Evolutionary conservation across 1,139 yeast species (phyloP), one percentile per base, ranked within the genome.

Genomic region (Candida frijolesensis): DNA sequence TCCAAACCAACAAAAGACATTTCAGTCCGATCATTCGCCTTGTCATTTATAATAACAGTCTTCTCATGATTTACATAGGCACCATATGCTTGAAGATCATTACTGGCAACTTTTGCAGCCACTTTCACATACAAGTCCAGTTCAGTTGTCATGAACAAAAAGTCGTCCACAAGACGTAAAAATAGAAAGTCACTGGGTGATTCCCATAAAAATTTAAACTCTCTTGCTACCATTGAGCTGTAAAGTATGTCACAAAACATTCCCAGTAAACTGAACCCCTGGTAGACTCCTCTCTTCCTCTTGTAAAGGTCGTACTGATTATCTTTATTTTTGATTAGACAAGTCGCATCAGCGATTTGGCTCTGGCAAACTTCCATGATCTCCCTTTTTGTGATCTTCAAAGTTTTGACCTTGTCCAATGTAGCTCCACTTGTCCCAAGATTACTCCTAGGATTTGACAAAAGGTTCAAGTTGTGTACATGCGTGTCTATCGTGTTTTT

Each of bases 111-210:
- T 0, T 62, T 51, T 1, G 49, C 50, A 29, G 56, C 54, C 4
- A 68, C 66, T 32, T 55, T 44, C 3, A 57, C 39, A 44, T 70
- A 68, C 2, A 60, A 57, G 1, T 54, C 51, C 27, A 55, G 42
- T 25, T 57, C 57, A 1, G 84, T 72, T 0, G 96, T 78, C 0
- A 92, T 66, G 22, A 89, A 72, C 37, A 94, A 63, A 60, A 94
- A 94, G 64, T 94, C 99, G 66, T 94, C 99, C 0, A 91, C 96
- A 29, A 89, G 68, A 50, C 97, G 70, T 10, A 90, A 56, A 0
- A 90, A 63, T 2, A 78, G 54, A 15, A 34, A 42, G 3, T 80
- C 71, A 0, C 55, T 40, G 8, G 48, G 52, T 1, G 60, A 49
- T 0, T 60, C 53, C 2, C 51, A 46, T 11, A 70, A 48, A 53